Evolutionary conservation across 768 basidiomycete species (phyloP).

Genomic region (Leucogyrophana mollusca): DNA sequence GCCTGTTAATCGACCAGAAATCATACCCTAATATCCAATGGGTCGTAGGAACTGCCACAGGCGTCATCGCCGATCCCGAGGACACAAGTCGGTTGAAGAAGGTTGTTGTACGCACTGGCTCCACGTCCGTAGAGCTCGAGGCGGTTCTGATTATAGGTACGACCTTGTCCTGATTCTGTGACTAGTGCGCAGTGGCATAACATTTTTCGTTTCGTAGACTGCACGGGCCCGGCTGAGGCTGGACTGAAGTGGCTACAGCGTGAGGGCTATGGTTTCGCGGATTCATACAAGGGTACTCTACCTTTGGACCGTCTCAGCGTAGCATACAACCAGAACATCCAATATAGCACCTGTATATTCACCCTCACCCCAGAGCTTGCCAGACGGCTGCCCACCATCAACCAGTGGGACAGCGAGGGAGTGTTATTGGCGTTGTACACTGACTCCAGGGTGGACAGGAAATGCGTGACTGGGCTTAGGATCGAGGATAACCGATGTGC

Average conservation of each 20-base stretch:
- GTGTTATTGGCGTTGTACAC: slow-evolving; percentile 12
- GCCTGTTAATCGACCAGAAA: slow-evolving; percentile 19
- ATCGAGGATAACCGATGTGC: slow-evolving; percentile 13
- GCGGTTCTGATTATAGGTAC: slow-evolving; percentile 23
- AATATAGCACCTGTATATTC: slow-evolving; percentile 18
- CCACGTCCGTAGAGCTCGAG: slow-evolving; percentile 5
- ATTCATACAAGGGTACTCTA: slow-evolving; percentile 7
- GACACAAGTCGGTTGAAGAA: slow-evolving; percentile 10
- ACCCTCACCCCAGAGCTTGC: slow-evolving; percentile 6
- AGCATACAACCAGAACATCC: slow-evolving; percentile 24
- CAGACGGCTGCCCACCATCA: slow-evolving; percentile 16
- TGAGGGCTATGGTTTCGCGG: slow-evolving; percentile 15
- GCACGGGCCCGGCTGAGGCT: slow-evolving; percentile 26
- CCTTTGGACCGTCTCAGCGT: slow-evolving; percentile 15
- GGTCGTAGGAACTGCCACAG: slow-evolving; percentile 27
- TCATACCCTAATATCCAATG: slow-evolving; percentile 18
- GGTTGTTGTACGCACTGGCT: slow-evolving; percentile 17
- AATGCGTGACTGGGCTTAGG: slow-evolving; percentile 10
- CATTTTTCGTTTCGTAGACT: slow-evolving; percentile 20
- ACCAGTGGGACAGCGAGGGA: slow-evolving; percentile 11
- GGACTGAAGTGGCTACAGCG: slow-evolving; percentile 26
- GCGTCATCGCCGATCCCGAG: slow-evolving; percentile 12
- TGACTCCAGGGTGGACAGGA: slow-evolving; percentile 8
- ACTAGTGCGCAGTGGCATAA: background rate
- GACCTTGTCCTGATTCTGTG: too few relatives aligned